Percentiles rank a stretch among this genome's conserved stretches.
Evolutionary conservation across 1,284 basidiomycete species (phyloP).

Genomic region (Trichosporon sp.): DNA sequence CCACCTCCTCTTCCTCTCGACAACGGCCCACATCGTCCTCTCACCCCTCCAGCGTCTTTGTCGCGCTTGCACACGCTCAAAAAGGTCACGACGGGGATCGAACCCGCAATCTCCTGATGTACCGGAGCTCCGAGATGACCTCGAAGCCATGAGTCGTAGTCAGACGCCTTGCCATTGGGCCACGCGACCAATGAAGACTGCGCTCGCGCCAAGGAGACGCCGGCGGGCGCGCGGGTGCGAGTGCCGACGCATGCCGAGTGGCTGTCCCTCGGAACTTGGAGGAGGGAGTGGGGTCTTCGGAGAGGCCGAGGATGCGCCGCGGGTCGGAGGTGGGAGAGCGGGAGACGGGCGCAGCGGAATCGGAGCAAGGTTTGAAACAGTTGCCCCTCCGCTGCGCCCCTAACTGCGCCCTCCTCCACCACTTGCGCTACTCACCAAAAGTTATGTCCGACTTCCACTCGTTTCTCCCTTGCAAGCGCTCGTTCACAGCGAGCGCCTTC

Average conservation of each 20-base stretch:
- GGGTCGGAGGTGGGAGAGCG: too few species aligned
- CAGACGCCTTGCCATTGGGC: neutral
- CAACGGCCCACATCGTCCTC: neutral
- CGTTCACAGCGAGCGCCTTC: neutral
- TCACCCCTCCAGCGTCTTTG: neutral
- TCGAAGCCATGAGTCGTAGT: neutral
- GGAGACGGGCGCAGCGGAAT: too few species aligned
- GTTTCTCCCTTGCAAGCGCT: neutral
- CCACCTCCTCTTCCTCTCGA: neutral
- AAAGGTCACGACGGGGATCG: neutral
- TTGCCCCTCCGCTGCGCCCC: neutral
- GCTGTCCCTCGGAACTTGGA: too few species aligned
- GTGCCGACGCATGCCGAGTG: neutral
- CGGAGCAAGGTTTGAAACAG: neutral
- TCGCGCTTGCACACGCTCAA: neutral
- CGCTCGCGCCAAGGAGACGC: neutral
- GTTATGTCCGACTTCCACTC: neutral
- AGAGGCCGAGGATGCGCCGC: too few species aligned
- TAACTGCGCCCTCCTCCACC: too few species aligned
- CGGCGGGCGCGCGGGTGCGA: neutral
- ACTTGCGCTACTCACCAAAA: neutral
- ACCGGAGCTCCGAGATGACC: neutral
- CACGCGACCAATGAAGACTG: neutral
- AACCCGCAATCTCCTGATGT: conserved; percentile 1
- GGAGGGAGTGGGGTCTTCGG: too few species aligned